phyloP scores from a whole-genome alignment of 2,329 filamentous ascomycete species.

The Penicillium sclerotigenum region DNA sequence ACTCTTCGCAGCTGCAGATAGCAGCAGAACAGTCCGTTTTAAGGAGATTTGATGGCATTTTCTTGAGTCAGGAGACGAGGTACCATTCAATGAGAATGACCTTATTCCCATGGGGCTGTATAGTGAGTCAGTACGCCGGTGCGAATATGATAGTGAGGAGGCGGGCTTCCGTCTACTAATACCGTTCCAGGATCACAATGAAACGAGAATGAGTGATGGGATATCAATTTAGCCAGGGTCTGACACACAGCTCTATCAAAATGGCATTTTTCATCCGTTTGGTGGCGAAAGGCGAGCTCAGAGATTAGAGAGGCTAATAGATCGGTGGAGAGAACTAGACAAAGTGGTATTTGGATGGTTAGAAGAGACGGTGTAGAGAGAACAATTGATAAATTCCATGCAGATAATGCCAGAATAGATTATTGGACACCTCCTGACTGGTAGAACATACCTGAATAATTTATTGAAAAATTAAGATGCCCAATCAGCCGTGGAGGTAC shows the following conservation, averaged over 20 bases:
- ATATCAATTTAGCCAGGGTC: background rate
- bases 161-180: too few species aligned
- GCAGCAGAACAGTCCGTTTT: too few species aligned
- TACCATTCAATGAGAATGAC: too few species aligned
- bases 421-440: slow-evolving; percentile 14
- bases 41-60: too few species aligned
- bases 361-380: slow-evolving; percentile 19
- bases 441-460: background rate
- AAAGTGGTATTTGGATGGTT: slow-evolving; percentile 20
- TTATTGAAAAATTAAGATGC: background rate
- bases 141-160: background rate
- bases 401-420: slow-evolving; percentile 9
- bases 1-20: too few species aligned
- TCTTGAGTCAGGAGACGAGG: too few species aligned
- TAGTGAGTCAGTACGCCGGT: background rate
- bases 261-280: too few species aligned
- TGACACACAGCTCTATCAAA: background rate
- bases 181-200: too few species aligned
- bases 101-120: slow-evolving; percentile 1
- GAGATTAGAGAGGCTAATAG: slow-evolving; percentile 18
- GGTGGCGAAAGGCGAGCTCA: slow-evolving; percentile 8
- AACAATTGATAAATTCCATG: slow-evolving; percentile 17
- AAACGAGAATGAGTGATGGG: too few species aligned
- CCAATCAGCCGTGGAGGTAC: background rate
- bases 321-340: slow-evolving; percentile 14